phyloP scores from a whole-genome alignment of 208 protist genomes.

The Trypanosoma mega region DNA sequence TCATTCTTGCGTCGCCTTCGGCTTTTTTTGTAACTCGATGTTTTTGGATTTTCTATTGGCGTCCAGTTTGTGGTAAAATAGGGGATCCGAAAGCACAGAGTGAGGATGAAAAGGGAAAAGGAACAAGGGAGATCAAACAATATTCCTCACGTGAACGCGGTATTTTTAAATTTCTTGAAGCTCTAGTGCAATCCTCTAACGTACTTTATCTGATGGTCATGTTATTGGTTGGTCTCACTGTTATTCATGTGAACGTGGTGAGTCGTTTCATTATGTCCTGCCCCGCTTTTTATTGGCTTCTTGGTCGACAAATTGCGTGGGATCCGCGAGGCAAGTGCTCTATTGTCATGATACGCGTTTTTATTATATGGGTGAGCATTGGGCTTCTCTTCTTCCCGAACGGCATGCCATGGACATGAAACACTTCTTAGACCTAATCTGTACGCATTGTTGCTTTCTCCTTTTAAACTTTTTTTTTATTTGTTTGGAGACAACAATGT shows the following conservation, averaged over 20 bases:
- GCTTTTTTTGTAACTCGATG: slow-evolving; percentile 29
- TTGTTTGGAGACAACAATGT: slow-evolving; percentile 1
- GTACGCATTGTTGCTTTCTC: background rate
- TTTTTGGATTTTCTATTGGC: slow-evolving; percentile 28
- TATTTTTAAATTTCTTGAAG: slow-evolving; percentile 10
- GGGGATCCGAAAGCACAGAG: background rate
- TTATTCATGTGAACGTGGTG: slow-evolving; percentile 79
- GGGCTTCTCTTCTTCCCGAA: slow-evolving; percentile 73
- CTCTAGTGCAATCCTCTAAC: slow-evolving; percentile 48
- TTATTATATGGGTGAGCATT: slow-evolving; percentile 46
- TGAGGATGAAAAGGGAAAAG: background rate
- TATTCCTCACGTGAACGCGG: background rate
- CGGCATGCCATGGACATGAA: slow-evolving; percentile 77
- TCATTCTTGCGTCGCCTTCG: slow-evolving; percentile 58
- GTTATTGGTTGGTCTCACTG: slow-evolving; percentile 40
- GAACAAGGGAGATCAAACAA: background rate
- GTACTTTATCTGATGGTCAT: slow-evolving; percentile 47
- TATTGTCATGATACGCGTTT: slow-evolving; percentile 45
- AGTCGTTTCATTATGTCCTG: slow-evolving; percentile 72
- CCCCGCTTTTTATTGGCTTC: slow-evolving; percentile 68
- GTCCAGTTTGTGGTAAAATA: slow-evolving; percentile 14
- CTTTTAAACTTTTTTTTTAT: background rate
- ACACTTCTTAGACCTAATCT: background rate
- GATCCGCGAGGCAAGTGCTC: slow-evolving; percentile 28
- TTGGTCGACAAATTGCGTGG: slow-evolving; percentile 43